Evolutionary conservation across 2,329 filamentous ascomycete species (phyloP).

Genomic region (Huntiella savannae): DNA sequence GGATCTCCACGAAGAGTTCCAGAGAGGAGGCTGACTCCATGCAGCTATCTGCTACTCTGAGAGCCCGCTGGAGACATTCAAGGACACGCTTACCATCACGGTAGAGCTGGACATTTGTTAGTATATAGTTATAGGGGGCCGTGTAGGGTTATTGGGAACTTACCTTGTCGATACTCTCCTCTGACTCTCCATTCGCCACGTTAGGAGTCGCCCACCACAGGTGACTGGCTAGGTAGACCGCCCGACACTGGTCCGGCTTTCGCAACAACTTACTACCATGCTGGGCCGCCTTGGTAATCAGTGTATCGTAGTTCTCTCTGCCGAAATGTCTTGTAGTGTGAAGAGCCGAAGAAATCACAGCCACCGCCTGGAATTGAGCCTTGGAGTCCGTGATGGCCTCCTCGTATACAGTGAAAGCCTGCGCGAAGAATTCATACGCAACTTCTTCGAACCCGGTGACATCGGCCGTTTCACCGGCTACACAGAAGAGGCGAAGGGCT

Average conservation of each 20-base stretch:
- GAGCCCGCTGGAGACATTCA: slow-evolving; percentile 84
- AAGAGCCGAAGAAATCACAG: slow-evolving; percentile 74
- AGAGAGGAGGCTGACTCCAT: slow-evolving; percentile 98
- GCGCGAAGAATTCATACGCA: slow-evolving; percentile 93
- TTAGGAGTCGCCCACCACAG: slow-evolving; percentile 94
- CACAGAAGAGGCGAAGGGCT: slow-evolving; percentile 71
- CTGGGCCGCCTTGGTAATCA: slow-evolving; percentile 93
- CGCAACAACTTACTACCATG: slow-evolving; percentile 93
- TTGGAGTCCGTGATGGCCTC: slow-evolving; percentile 89
- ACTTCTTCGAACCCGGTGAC: slow-evolving; percentile 87
- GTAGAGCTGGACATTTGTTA: slow-evolving; percentile 48
- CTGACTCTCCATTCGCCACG: slow-evolving; percentile 55
- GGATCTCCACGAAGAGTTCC: slow-evolving; percentile 93
- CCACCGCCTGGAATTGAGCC: slow-evolving; percentile 95
- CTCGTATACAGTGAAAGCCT: slow-evolving; percentile 95
- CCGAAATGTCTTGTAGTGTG: slow-evolving; percentile 81
- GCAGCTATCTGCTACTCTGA: slow-evolving; percentile 91
- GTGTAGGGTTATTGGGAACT: slow-evolving; percentile 19
- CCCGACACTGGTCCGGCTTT: slow-evolving; percentile 94
- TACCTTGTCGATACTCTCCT: slow-evolving; percentile 47
- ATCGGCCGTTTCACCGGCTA: slow-evolving; percentile 82
- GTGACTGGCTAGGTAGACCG: slow-evolving; percentile 90
- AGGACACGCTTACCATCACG: slow-evolving; percentile 93
- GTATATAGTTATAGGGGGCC: slow-evolving; percentile 8
- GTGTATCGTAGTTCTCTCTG: slow-evolving; percentile 94